Percentiles rank a stretch among this genome's conserved stretches.
phyloP scores from a whole-genome alignment of 2,329 filamentous ascomycete species.

The Xylaria sp. region DNA sequence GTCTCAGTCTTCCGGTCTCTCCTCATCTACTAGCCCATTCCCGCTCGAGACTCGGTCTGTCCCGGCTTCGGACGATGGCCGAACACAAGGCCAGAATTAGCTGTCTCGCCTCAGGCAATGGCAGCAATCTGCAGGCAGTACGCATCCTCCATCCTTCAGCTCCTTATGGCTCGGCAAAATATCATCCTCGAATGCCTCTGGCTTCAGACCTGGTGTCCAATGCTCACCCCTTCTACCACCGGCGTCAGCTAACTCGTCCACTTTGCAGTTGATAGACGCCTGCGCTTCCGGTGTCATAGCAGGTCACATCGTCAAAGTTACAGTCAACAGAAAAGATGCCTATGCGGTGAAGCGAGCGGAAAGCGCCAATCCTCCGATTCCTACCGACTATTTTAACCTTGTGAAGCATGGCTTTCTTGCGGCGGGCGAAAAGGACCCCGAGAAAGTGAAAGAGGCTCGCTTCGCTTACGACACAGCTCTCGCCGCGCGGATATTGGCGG shows the following conservation, averaged over 20 bases:
- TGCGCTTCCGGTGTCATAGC: conserved; percentile 48
- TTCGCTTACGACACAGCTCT: conserved; percentile 77
- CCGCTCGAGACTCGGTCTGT: background rate
- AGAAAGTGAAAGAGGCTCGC: conserved; percentile 61
- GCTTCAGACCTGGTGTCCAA: background rate
- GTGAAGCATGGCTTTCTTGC: conserved; percentile 69
- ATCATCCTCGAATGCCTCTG: too few species aligned
- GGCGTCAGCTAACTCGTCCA: conserved; percentile 67
- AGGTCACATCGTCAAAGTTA: conserved; percentile 52
- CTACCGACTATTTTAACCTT: conserved; percentile 82
- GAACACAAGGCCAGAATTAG: conserved; percentile 29
- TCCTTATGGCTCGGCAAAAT: too few species aligned
- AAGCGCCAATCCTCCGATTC: conserved; percentile 60
- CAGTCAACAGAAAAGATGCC: conserved; percentile 56
- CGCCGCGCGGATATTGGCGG: conserved; percentile 67
- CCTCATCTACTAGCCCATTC: background rate
- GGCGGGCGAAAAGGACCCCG: conserved; percentile 65
- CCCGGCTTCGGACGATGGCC: conserved; percentile 14
- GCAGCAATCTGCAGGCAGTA: conserved; percentile 28
- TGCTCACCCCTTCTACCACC: background rate
- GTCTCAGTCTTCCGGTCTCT: background rate
- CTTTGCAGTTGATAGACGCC: conserved; percentile 63
- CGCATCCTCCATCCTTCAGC: background rate
- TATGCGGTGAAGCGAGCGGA: conserved; percentile 51
- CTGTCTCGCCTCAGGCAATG: conserved; percentile 31